Percentiles rank a stretch among this genome's conserved stretches.
Evolutionary conservation across 179 eudicot species (phyloP).

Genomic region (Nepenthes alata): DNA sequence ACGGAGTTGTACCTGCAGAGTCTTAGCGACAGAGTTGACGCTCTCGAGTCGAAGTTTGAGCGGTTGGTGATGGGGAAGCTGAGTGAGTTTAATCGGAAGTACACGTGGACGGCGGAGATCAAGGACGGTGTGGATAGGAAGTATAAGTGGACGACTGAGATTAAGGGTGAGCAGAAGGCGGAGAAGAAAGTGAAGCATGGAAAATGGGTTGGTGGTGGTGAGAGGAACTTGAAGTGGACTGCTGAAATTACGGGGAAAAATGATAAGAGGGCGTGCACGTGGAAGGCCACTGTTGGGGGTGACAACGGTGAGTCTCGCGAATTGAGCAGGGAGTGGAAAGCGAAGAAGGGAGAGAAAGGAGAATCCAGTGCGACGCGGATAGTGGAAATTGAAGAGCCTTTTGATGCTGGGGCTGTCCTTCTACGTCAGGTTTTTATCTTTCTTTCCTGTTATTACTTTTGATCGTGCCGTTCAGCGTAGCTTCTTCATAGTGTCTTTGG

Average conservation of each 20-base stretch:
- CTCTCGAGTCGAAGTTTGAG: slow-evolving; percentile 50
- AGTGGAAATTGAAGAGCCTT: slow-evolving; percentile 68
- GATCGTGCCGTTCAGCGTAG: not conserved
- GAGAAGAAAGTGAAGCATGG: slow-evolving; percentile 6
- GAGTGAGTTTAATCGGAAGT: slow-evolving; percentile 46
- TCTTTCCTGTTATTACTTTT: not conserved
- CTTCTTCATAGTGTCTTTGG: not conserved
- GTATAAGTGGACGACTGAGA: slow-evolving; percentile 33
- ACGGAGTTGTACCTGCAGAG: slow-evolving; percentile 30
- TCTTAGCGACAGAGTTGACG: slow-evolving; percentile 50
- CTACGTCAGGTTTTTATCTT: slow-evolving; percentile 53
- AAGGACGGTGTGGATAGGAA: slow-evolving; percentile 31
- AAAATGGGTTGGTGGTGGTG: slow-evolving; percentile 13
- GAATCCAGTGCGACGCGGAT: slow-evolving; percentile 20
- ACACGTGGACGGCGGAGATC: slow-evolving; percentile 62
- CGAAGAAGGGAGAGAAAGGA: slow-evolving; percentile 22
- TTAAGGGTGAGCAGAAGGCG: slow-evolving; percentile 18
- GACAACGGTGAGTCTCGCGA: not conserved
- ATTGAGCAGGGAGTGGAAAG: slow-evolving; percentile 17
- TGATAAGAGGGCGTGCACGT: slow-evolving; percentile 43
- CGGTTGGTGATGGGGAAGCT: slow-evolving; percentile 16
- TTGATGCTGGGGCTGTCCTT: slow-evolving; percentile 40
- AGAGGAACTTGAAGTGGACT: slow-evolving; percentile 51
- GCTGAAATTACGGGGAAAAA: slow-evolving; percentile 57
- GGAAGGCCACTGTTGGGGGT: slow-evolving; percentile 41